Evolutionary conservation across 2,329 filamentous ascomycete species (phyloP).

Genomic region (Pochonia chlamydosporia): DNA sequence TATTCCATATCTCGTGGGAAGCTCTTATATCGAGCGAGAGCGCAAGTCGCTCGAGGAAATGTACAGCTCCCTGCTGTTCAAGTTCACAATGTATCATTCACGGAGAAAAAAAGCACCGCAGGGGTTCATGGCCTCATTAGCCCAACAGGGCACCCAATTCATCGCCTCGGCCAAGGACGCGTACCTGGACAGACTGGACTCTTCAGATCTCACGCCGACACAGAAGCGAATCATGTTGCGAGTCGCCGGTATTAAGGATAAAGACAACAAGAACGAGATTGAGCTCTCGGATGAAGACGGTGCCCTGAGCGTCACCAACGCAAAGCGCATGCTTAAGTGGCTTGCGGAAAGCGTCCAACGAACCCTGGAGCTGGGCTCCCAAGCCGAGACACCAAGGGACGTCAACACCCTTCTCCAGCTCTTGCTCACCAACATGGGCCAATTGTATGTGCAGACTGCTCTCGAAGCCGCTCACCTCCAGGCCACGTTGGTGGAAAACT

Average conservation of each 20-base stretch:
- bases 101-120: conserved; percentile 81
- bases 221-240: conserved; percentile 88
- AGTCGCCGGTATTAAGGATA: conserved; percentile 77
- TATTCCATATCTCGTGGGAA: conserved; percentile 62
- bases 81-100: conserved; percentile 93
- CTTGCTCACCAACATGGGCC: conserved; percentile 80
- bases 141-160: conserved; percentile 84
- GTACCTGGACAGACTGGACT: conserved; percentile 84
- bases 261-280: conserved; percentile 74
- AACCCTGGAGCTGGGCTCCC: conserved; percentile 82
- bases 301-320: conserved; percentile 71
- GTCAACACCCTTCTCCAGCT: conserved; percentile 79
- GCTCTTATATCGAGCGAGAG: conserved; percentile 66
- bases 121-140: conserved; percentile 87
- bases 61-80: conserved; percentile 89
- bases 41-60: conserved; percentile 68
- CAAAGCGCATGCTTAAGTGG: conserved; percentile 98
- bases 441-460: conserved; percentile 66
- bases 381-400: conserved; percentile 88
- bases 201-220: conserved; percentile 78
- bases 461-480: conserved; percentile 67
- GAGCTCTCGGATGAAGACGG: conserved; percentile 91
- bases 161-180: conserved; percentile 84
- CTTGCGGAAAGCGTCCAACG: conserved; percentile 89
- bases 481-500: conserved; percentile 68